Evolutionary conservation across 192 early-diverging fungal species (phyloP).

Genomic region (Coemansia sp.): DNA sequence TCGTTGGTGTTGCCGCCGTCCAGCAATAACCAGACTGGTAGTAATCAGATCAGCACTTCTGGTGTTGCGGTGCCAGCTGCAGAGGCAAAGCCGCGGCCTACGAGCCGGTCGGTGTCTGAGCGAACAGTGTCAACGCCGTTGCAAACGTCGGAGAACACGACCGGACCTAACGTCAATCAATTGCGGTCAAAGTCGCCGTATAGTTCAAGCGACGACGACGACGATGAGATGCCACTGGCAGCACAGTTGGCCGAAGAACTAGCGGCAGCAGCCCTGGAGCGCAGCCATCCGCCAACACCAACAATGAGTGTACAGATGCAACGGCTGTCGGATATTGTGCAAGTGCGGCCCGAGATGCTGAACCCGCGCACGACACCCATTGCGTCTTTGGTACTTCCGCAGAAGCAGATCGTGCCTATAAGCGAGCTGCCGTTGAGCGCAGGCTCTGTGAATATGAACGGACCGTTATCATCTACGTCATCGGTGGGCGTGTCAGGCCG

Average conservation of each 20-base stretch:
- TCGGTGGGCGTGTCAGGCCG: neutral
- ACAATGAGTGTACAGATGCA: neutral
- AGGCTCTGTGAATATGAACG: neutral
- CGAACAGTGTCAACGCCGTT: too few species aligned
- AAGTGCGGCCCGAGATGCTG: constrained; percentile 22
- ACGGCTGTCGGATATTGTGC: constrained; percentile 21
- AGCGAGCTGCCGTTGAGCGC: constrained; percentile 3
- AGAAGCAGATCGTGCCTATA: neutral
- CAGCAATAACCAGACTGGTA: neutral
- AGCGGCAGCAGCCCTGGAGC: constrained; percentile 19
- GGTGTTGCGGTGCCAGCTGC: neutral
- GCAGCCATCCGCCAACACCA: constrained; percentile 1
- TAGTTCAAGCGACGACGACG: constrained; percentile 24
- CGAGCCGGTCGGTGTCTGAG: too few species aligned
- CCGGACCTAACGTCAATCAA: neutral
- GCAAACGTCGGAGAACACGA: too few species aligned
- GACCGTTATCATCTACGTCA: neutral
- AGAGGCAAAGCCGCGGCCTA: too few species aligned
- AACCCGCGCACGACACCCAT: constrained; percentile 13
- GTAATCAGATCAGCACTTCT: neutral
- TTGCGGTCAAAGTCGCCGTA: neutral
- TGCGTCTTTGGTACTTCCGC: constrained; percentile 28
- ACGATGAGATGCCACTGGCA: constrained; percentile 48
- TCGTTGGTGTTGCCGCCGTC: constrained; percentile 27
- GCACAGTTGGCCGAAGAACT: constrained; percentile 38